Evolutionary conservation across 305 asterid genomes (phyloP), one percentile per base, ranked within the genome.

Genomic region (Solanum chacoense): DNA sequence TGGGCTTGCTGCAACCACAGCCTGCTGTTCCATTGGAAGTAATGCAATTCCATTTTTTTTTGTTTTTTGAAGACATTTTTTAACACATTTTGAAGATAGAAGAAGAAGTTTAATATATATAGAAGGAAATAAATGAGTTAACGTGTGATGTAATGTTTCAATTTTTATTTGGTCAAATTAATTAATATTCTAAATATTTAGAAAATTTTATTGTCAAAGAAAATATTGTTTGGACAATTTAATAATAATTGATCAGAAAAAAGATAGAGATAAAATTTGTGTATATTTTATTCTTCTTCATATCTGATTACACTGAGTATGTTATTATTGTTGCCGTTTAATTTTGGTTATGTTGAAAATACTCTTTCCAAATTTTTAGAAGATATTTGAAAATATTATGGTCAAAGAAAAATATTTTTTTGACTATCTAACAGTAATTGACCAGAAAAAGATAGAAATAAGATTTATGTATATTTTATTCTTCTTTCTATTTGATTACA

Each of bases 1-100:
- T 92, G n/a, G 91, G 89, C 12, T 45, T 88, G 32, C 91, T 89
- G 67, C 97, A 93, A 4, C 94, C 94, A 85, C 94, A 94, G 9
- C 91, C 88, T 16, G 87, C 88, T 11, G 88, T 78, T 26, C 5
- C 85, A 84, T 88, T 18, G 29, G 79, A 22, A 13, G 65, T 77
- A 22, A 50, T 79, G 90, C 65, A 87, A 89, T 88, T 89, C 84
- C 92, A 40, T 90, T 24, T 79, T 73, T 89, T 88, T 87, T 92
- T 89, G 45, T 90, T 86, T 89, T 92, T 50, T 40, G 92, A 88
- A 85, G 92, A 86, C 93, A 92, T 92, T 73, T 31, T 73, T 11
- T 0, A 69, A 69, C 8, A 69, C 16, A 63, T 72, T 35, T 78
- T 75, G 74, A 87, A 88, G 35, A 37, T 31, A 9, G 18, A 72